These are phyloP conservation scores for Tetradesmus lagerheimii DNA, from an alignment of 139 green algal species.

Conservation along the genomic window DNA sequence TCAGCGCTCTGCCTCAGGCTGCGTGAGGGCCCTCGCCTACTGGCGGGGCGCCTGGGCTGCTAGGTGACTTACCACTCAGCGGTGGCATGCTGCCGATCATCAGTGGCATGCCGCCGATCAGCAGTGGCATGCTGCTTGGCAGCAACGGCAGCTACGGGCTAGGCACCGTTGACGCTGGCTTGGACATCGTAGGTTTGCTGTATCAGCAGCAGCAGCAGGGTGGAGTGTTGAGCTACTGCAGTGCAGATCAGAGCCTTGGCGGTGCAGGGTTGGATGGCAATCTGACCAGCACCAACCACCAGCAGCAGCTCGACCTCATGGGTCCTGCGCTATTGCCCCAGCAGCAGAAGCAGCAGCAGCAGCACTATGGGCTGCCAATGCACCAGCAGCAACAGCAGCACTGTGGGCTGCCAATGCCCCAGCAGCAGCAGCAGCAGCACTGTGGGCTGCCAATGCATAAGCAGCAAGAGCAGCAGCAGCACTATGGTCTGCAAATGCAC, in stretches of 20 bases:
- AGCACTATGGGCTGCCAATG: too few relatives aligned
- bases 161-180: not conserved
- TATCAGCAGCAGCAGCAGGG: not conserved
- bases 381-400: too few relatives aligned
- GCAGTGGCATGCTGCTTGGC: not conserved
- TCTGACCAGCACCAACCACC: conserved; percentile 22
- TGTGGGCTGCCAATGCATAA: too few relatives aligned
- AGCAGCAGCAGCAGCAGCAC: too few relatives aligned
- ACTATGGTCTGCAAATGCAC: too few relatives aligned
- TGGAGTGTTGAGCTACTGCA: not conserved
- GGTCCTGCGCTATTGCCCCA: conserved; percentile 6
- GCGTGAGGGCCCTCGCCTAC: not conserved
- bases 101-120: too few relatives aligned
- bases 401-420: too few relatives aligned
- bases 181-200: not conserved
- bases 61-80: too few relatives aligned
- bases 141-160: not conserved
- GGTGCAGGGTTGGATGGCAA: not conserved
- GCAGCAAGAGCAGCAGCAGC: too few relatives aligned
- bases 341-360: too few relatives aligned
- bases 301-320: not conserved
- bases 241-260: not conserved
- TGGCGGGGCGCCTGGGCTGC: not conserved
- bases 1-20: not conserved
- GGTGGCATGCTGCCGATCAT: too few relatives aligned